phyloP scores from a whole-genome alignment of 306 rosid genomes.

The Fagus sylvatica region DNA sequence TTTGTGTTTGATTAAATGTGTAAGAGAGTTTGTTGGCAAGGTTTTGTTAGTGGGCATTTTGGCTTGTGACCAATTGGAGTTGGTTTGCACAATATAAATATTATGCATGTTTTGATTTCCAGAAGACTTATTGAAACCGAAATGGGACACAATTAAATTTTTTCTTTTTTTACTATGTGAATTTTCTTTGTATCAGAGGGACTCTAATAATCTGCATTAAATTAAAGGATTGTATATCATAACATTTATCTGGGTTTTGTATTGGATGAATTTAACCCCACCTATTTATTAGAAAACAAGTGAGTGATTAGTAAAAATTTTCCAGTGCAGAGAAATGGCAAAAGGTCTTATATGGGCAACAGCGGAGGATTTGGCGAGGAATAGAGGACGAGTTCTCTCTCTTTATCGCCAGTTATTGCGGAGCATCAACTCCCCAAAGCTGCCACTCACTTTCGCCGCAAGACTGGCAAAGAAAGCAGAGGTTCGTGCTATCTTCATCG shows the following conservation, averaged over 20 bases:
- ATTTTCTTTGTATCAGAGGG: neutral
- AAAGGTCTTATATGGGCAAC: constrained; percentile 80
- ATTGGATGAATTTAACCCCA: neutral
- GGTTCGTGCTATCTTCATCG: constrained; percentile 65
- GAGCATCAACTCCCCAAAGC: constrained; percentile 66
- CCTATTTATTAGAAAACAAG: neutral
- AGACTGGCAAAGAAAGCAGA: constrained; percentile 68
- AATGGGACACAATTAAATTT: too few relatives aligned
- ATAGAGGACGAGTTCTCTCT: constrained; percentile 62
- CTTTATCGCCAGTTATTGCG: constrained; percentile 72
- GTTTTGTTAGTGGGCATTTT: too few relatives aligned
- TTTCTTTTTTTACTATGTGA: too few relatives aligned
- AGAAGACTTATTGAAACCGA: too few relatives aligned
- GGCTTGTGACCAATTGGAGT: too few relatives aligned
- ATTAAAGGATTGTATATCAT: neutral
- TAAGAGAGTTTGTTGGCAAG: too few relatives aligned
- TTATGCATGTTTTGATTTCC: too few relatives aligned
- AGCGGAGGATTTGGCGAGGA: constrained; percentile 68
- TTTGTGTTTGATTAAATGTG: too few relatives aligned
- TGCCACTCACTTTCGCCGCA: constrained; percentile 64
- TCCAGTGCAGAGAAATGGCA: constrained; percentile 39
- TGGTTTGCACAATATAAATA: too few relatives aligned
- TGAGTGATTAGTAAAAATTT: neutral
- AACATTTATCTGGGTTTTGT: neutral
- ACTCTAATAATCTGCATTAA: neutral